Evolutionary conservation across 2,329 filamentous ascomycete species (phyloP).

Genomic region (Ascochyta fabae): DNA sequence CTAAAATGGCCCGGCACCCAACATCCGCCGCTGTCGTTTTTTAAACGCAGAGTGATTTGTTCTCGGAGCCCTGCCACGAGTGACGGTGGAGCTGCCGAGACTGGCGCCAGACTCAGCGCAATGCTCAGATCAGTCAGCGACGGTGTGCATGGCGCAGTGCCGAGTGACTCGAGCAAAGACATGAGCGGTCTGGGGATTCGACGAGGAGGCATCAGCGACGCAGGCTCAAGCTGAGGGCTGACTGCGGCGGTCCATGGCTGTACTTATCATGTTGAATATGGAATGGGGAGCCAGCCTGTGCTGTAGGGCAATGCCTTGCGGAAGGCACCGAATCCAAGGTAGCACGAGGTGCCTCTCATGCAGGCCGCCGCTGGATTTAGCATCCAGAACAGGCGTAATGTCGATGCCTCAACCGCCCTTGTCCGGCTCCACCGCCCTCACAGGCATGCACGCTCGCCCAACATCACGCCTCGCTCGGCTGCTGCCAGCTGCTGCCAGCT

Average conservation of each 20-base stretch:
- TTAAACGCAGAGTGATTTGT: conserved; percentile 43
- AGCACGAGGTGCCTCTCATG: conserved; percentile 42
- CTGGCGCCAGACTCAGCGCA: conserved; percentile 34
- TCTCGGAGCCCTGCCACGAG: conserved; percentile 36
- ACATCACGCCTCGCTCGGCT: conserved; percentile 32
- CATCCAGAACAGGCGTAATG: conserved; percentile 35
- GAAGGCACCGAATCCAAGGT: conserved; percentile 27
- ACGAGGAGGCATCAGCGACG: neutral
- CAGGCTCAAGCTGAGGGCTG: conserved; percentile 3
- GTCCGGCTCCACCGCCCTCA: conserved; percentile 41
- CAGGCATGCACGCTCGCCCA: conserved; percentile 42
- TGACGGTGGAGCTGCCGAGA: conserved; percentile 33
- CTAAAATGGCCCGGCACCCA: conserved; percentile 36
- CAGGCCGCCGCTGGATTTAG: conserved; percentile 30
- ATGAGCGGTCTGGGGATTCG: conserved; percentile 11
- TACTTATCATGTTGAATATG: conserved; percentile 29
- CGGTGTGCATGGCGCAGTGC: conserved; percentile 26
- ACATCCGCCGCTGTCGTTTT: conserved; percentile 39
- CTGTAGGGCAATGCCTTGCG: conserved; percentile 39
- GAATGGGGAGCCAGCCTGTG: conserved; percentile 28
- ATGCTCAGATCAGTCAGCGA: conserved; percentile 33
- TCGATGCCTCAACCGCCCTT: conserved; percentile 47
- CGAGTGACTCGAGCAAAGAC: conserved; percentile 13
- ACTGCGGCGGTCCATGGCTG: conserved; percentile 14
- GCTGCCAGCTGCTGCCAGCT: conserved; percentile 12